Base-by-base conservation (phyloP, 2,329 filamentous ascomycete species). In the Pseudogymnoascus sp. region DNA sequence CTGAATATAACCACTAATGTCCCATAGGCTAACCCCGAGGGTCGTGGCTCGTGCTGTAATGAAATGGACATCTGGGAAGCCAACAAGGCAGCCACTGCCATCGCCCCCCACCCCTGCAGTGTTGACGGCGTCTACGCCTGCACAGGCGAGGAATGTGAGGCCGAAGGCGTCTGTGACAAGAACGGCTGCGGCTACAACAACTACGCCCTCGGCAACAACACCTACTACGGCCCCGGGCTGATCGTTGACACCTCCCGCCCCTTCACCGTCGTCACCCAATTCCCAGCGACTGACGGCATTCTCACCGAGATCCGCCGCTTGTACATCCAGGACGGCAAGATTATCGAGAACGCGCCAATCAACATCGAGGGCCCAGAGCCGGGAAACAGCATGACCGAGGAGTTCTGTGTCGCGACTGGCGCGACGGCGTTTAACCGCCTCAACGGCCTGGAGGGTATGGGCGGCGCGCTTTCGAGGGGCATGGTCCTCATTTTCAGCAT, bases 1-100 rank as follows among this genome's bases (percentile, higher is more conserved):
- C n/a, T 68, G 72, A 72, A 2, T 75, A 70, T 61, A 80, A 79
- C 45, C 80, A 81, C 64, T 79, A 80, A 66, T n/a, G 45, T 67
- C 71, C 68, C 67, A 76, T 63, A 69, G 73, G 73, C 74, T 23
- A 80, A 80, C 68, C 68, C 78, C 55, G 73, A 76, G 43, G 72
- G 71, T 38, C 70, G 75, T 19, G 78, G 80, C 29, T 71, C 77
- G 2, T 83, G 81, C 76, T 83, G 81, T 67, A 80, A 80, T 66
- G 80, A 83, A 68, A 77, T 83, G 70, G 81, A 83, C 63, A 80
- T 83, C 66, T 82, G 80, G 79, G 80, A 83, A 64, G 80, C 80
- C 55, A 83, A 83, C 72, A 73, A 73, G 16, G 71, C 71, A 2
- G 71, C 81, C 4, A 78, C 73, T 16, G 74, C 75, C 7, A 70